Conservation (phyloP, 768 basidiomycete species). For the Baorangia bicolor region DNA sequence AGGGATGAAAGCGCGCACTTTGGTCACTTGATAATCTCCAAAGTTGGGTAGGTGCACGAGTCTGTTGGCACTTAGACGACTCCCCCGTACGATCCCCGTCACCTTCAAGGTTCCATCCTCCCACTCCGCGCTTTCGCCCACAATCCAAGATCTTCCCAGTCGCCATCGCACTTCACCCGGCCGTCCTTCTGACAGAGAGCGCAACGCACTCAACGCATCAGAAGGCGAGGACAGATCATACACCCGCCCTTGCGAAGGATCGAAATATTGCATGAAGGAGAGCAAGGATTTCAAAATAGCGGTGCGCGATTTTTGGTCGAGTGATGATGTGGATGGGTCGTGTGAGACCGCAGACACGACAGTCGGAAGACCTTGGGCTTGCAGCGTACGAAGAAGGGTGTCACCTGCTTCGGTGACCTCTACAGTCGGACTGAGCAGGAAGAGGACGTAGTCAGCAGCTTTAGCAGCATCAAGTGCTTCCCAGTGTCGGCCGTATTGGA, state of each 20-base stretch:
- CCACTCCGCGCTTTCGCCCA: slow-evolving; percentile 66
- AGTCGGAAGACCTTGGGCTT: slow-evolving; percentile 88
- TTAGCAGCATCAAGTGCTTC: slow-evolving; percentile 81
- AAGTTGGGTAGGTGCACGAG: slow-evolving; percentile 84
- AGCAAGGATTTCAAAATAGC: slow-evolving; percentile 83
- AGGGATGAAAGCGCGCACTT: slow-evolving; percentile 44
- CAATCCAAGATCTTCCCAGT: slow-evolving; percentile 72
- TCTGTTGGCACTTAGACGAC: slow-evolving; percentile 71
- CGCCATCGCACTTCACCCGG: slow-evolving; percentile 82
- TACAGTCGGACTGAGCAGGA: slow-evolving; percentile 73
- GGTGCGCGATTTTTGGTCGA: slow-evolving; percentile 62
- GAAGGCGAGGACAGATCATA: slow-evolving; percentile 66
- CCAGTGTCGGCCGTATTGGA: slow-evolving; percentile 72
- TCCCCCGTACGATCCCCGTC: slow-evolving; percentile 84
- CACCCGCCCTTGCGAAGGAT: slow-evolving; percentile 74
- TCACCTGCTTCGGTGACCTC: slow-evolving; percentile 90
- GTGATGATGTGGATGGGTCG: slow-evolving; percentile 39
- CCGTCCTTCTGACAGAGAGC: slow-evolving; percentile 81
- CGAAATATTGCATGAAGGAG: slow-evolving; percentile 95
- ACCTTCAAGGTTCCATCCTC: slow-evolving; percentile 68
- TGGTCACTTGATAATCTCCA: slow-evolving; percentile 85
- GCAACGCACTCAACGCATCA: slow-evolving; percentile 70
- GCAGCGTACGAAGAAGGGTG: slow-evolving; percentile 79
- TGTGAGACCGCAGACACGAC: slow-evolving; percentile 74
- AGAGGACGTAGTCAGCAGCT: slow-evolving; percentile 87